phyloP scores from a whole-genome alignment of 371 early-diverging fungal genomes.

The Lichtheimia corymbifera region DNA sequence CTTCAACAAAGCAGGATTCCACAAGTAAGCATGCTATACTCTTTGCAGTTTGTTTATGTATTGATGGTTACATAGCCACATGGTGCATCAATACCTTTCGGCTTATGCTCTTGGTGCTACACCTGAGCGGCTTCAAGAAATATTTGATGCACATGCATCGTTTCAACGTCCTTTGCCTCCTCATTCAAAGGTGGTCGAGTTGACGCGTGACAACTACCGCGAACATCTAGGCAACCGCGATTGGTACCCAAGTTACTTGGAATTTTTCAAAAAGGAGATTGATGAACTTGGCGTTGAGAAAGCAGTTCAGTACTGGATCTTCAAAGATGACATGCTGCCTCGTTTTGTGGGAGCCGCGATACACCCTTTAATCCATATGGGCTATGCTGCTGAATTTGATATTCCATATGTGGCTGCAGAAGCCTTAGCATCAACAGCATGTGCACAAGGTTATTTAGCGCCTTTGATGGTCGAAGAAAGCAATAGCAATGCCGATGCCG shows the following conservation, averaged over 20 bases:
- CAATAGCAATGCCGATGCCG: constrained; percentile 14
- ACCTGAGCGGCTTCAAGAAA: constrained; percentile 44
- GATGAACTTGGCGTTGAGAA: constrained; percentile 35
- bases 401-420: constrained; percentile 53
- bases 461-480: constrained; percentile 1
- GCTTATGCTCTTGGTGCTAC: constrained; percentile 57
- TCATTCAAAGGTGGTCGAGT: constrained; percentile 1
- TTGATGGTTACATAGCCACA: constrained; percentile 32
- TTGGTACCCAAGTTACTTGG: constrained; percentile 46
- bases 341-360: constrained; percentile 51
- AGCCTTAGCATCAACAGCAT: constrained; percentile 57
- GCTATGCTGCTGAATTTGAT: constrained; percentile 68
- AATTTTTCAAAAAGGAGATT: constrained; percentile 54
- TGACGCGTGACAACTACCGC: constrained; percentile 45
- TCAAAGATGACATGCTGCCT: constrained; percentile 41
- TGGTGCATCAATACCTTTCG: constrained; percentile 57
- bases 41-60: no score
- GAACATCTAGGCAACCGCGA: constrained; percentile 40
- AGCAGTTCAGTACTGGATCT: constrained; percentile 49
- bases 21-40: constrained; percentile 24
- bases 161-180: constrained; percentile 39
- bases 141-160: constrained; percentile 48
- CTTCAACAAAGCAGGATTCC: constrained; percentile 45
- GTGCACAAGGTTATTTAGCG: constrained; percentile 24
- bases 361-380: constrained; percentile 69